Percentiles rank a stretch among this genome's conserved stretches.
These are phyloP conservation scores for Verticillium zaregamsianum DNA, from an alignment of 2,329 filamentous ascomycete genomes.

Conservation along the genomic window DNA sequence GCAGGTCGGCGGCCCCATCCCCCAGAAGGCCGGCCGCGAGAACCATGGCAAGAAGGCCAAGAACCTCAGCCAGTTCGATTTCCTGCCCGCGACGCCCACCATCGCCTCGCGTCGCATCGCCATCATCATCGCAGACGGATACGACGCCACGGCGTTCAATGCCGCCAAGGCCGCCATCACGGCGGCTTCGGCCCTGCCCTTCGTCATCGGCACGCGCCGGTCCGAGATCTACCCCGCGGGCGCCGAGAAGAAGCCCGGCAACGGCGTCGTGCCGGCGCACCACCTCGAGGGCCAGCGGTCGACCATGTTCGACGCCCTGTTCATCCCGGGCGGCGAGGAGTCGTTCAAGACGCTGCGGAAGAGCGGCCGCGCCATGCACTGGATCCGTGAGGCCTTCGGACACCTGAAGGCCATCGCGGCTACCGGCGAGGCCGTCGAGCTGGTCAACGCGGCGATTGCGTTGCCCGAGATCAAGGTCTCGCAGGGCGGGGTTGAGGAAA, in stretches of 20 bases:
- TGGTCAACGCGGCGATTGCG: conserved; percentile 49
- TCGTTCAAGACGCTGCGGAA: conserved; percentile 59
- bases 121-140: conserved; percentile 75
- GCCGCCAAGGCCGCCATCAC: conserved; percentile 61
- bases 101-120: conserved; percentile 70
- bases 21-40: conserved; percentile 43
- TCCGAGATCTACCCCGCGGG: conserved; percentile 61
- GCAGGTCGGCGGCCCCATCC: conserved; percentile 61
- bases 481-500: conserved; percentile 51
- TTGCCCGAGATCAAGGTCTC: conserved; percentile 39
- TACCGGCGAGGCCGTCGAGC: conserved; percentile 64
- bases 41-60: conserved; percentile 68
- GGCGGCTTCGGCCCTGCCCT: conserved; percentile 60
- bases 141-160: conserved; percentile 61
- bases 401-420: conserved; percentile 78
- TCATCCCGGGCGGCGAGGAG: conserved; percentile 67
- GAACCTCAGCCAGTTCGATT: conserved; percentile 66
- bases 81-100: conserved; percentile 56
- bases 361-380: conserved; percentile 71
- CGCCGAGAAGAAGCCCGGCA: conserved; percentile 45
- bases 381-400: conserved; percentile 75
- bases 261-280: conserved; percentile 65
- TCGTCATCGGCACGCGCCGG: conserved; percentile 68
- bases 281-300: conserved; percentile 76
- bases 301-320: conserved; percentile 77